Percentiles rank a stretch among this genome's conserved stretches.
These are phyloP conservation scores for Globisporangium orthogonon DNA, from an alignment of 352 stramenopile species.

Conservation along the genomic window DNA sequence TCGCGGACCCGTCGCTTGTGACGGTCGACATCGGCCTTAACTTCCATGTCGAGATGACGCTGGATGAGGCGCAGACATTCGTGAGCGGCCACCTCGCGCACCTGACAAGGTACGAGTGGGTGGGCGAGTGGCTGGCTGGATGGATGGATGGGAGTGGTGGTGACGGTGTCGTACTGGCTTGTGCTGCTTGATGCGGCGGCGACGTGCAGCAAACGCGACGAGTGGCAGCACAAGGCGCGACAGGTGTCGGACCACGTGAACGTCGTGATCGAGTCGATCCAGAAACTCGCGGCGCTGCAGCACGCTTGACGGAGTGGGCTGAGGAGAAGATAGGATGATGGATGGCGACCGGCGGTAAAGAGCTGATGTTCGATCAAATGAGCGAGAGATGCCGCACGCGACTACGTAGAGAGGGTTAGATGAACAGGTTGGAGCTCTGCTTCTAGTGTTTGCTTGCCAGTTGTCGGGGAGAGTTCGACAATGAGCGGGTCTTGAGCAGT, in stretches of 20 bases:
- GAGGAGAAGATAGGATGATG: too few relatives aligned
- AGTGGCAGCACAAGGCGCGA: conserved; percentile 63
- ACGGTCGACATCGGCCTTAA: conserved; percentile 66
- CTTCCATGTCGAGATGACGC: conserved; percentile 78
- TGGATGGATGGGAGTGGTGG: not conserved
- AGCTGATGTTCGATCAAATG: too few relatives aligned
- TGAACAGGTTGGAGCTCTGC: too few relatives aligned
- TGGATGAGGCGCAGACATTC: conserved; percentile 49
- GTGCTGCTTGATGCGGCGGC: not conserved
- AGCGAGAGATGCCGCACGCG: too few relatives aligned
- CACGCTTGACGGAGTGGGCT: not conserved
- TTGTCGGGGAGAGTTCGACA: too few relatives aligned
- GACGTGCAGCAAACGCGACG: conserved; percentile 43
- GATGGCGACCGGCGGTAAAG: too few relatives aligned
- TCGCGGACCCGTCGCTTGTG: conserved; percentile 46
- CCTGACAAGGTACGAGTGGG: conserved; percentile 33
- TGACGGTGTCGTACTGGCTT: not conserved
- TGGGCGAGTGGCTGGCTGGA: not conserved
- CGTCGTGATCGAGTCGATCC: conserved; percentile 66
- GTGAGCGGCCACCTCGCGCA: conserved; percentile 43
- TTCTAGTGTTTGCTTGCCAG: too few relatives aligned
- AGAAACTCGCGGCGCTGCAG: conserved; percentile 64
- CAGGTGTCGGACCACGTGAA: conserved; percentile 71
- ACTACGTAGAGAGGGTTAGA: too few relatives aligned
- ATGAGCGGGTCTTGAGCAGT: too few relatives aligned